Conservation (phyloP, 169 alveolate species). For the Plasmodium berghei region DNA sequence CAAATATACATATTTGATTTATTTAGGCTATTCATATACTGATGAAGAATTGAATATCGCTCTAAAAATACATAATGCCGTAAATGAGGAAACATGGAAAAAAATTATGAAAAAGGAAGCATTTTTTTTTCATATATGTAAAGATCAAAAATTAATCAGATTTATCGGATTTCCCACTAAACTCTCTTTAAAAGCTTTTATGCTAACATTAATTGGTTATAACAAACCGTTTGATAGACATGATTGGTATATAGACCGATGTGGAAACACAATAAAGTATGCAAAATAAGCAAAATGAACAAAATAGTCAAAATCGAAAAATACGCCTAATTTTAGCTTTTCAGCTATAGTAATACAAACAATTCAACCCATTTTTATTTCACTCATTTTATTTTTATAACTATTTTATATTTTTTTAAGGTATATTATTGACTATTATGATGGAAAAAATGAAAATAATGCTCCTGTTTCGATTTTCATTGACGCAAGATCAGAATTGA, state of each 20-base stretch:
- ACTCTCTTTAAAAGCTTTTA: slow-evolving; percentile 79
- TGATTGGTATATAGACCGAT: slow-evolving; percentile 86
- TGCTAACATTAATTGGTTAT: slow-evolving; percentile 80
- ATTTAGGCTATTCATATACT: slow-evolving; percentile 80
- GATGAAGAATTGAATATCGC: slow-evolving; percentile 78
- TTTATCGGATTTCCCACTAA: slow-evolving; percentile 81
- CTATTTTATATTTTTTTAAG: not conserved
- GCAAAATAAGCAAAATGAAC: not conserved
- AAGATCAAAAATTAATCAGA: slow-evolving; percentile 79
- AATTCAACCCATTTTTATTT: too few species aligned
- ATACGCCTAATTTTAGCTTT: too few species aligned
- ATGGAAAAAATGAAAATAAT: slow-evolving; percentile 48
- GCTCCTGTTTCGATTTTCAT: slow-evolving; percentile 49
- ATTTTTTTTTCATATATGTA: slow-evolving; percentile 76
- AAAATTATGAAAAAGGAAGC: slow-evolving; percentile 83
- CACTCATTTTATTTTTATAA: not conserved
- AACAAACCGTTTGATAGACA: slow-evolving; percentile 85
- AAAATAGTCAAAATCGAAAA: not conserved
- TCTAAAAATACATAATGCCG: slow-evolving; percentile 83
- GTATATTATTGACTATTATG: slow-evolving; percentile 53
- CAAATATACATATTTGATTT: not conserved
- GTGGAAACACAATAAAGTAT: slow-evolving; percentile 85
- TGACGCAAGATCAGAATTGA: slow-evolving; percentile 47
- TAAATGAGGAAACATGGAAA: slow-evolving; percentile 87
- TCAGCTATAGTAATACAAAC: too few species aligned